Evolutionary conservation across 2,329 filamentous ascomycete species (phyloP), one percentile per base, ranked within the genome.

Genomic region (Cadophora gregata): DNA sequence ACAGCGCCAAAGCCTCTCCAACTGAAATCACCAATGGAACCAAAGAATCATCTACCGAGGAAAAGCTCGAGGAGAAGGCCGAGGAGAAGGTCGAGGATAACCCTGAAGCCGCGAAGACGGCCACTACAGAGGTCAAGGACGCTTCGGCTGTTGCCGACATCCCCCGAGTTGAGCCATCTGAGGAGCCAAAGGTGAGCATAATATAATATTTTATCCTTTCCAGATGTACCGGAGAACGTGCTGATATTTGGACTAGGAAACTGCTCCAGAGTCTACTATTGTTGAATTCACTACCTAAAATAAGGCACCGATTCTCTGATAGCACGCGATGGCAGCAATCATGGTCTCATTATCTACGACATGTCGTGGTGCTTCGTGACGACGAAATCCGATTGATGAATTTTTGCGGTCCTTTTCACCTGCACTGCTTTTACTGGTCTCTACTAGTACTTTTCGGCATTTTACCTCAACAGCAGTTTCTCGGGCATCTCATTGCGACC

Each of bases 71-170:
- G 59, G 77, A 79, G 64, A 80, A 80, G 62, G 69, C 77, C 42
- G 79, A 82, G 33, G 75, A 69, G 62, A 80, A 81, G 69, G 76
- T 77, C 56, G 78, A 80, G 58, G 77, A 79, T 63, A 80, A 64
- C 8, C 47, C 59, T 25, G 24, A 19, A 47, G 38, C 19, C 14
- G 51, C n/a, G 76, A 79, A 60, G 77, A 81, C 71, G 29, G 74
- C 71, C 24, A 73, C 59, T 50, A n/a, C 59, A 25, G 59, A 50
- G 31, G 42, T 19, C 29, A 51, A 62, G n/a, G 47, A 42, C 10
- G 27, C 21, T 7, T 21, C 59, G 21, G 12, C 29, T 38, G 59
- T 38, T 4, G 61, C 56, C 58, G 79, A 81, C 45, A 77, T 78
- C 31, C 60, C 50, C 5, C 61, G 63, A 31, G 60, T 50, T n/a